A percentile compares a stretch with the other conserved stretches of the same genome.
phyloP scores from a whole-genome alignment of 345 rosid species.

The Moringa oleifera region DNA sequence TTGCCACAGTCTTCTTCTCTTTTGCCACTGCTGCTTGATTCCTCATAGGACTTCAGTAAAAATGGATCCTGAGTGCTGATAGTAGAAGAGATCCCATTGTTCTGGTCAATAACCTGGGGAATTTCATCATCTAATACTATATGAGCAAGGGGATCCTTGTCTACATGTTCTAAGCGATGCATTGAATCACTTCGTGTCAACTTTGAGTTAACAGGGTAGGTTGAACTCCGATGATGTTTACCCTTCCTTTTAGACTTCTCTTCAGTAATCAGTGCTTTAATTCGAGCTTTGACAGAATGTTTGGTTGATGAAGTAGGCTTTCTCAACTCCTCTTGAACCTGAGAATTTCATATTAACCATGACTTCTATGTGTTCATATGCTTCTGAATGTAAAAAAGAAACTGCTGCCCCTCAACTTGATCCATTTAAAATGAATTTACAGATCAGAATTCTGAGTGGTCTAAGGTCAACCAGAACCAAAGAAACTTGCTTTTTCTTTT shows the following conservation, averaged over 20 bases:
- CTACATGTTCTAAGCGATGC: conserved; percentile 19
- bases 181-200: conserved; percentile 21
- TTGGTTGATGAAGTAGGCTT: conserved; percentile 29
- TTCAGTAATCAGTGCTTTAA: conserved; percentile 52
- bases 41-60: conserved; percentile 22
- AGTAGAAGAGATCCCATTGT: conserved; percentile 17
- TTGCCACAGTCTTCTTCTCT: conserved; percentile 17
- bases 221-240: conserved; percentile 41
- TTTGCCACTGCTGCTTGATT: conserved; percentile 24
- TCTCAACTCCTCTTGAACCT: conserved; percentile 35
- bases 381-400: background rate
- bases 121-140: conserved; percentile 13
- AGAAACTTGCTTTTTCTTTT: no score
- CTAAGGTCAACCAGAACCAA: no score
- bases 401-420: background rate
- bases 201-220: conserved; percentile 34
- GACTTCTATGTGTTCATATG: no score
- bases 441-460: no score
- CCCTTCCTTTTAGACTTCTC: conserved; percentile 55
- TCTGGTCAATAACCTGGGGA: conserved; percentile 13
- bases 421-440: no score
- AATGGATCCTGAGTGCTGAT: conserved; percentile 22
- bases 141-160: conserved; percentile 16
- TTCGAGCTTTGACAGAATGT: conserved; percentile 47
- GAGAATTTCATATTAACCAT: background rate